Evolutionary conservation across 768 basidiomycete species (phyloP).

Genomic region (Lanmaoa rubissima): DNA sequence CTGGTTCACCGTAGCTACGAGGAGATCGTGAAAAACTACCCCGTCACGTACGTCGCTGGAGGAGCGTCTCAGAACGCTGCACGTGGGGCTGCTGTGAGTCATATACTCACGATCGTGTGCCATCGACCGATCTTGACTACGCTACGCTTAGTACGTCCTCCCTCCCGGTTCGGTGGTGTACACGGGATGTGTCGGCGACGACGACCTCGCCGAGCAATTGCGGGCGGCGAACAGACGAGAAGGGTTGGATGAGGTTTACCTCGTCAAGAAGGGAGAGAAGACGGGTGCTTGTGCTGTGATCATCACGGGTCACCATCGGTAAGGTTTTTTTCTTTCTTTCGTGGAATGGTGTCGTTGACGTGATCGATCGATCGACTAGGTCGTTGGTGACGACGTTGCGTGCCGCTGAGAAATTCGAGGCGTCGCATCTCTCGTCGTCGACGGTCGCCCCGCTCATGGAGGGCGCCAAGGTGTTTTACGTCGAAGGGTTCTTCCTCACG

Average conservation of each 20-base stretch:
- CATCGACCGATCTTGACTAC: not conserved
- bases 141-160: conserved; percentile 70
- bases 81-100: conserved; percentile 87
- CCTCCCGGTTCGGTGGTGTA: conserved; percentile 88
- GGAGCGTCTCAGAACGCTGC: conserved; percentile 97
- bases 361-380: conserved; percentile 36
- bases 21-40: conserved; percentile 72
- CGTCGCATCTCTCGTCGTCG: conserved; percentile 74
- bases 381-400: conserved; percentile 92
- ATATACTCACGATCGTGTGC: conserved; percentile 7
- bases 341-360: not conserved
- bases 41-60: conserved; percentile 91
- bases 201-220: conserved; percentile 87
- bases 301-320: conserved; percentile 92
- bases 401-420: conserved; percentile 86
- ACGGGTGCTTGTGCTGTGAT: conserved; percentile 97
- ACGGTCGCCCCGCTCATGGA: conserved; percentile 74
- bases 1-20: conserved; percentile 62
- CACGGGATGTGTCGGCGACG: conserved; percentile 91
- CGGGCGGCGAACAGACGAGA: conserved; percentile 89
- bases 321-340: conserved; percentile 11
- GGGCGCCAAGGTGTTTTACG: conserved; percentile 83
- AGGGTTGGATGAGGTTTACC: conserved; percentile 85
- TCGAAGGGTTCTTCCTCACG: conserved; percentile 97
- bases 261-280: conserved; percentile 80